phyloP scores from a whole-genome alignment of 2,329 filamentous ascomycete species.

The Colletotrichum sansevieriae region DNA sequence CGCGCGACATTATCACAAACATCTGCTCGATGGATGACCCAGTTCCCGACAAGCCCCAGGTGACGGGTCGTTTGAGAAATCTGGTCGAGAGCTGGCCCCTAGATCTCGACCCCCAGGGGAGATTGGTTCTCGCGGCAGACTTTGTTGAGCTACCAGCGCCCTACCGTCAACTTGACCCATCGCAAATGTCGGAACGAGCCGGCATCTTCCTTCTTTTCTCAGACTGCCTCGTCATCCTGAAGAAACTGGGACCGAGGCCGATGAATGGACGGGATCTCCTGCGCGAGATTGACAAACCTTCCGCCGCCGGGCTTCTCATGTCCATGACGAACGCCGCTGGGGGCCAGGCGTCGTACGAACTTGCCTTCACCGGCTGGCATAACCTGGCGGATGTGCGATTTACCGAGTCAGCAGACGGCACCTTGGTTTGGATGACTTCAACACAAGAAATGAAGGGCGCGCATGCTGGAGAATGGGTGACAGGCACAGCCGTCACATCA shows the following conservation, averaged over 20 bases:
- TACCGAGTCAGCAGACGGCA: constrained; percentile 76
- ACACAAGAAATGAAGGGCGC: constrained; percentile 71
- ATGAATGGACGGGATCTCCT: constrained; percentile 82
- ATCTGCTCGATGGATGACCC: constrained; percentile 93
- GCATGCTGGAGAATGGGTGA: constrained; percentile 61
- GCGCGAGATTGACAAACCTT: constrained; percentile 87
- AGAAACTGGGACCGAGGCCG: constrained; percentile 73
- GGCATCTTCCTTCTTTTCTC: constrained; percentile 88
- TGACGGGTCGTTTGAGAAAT: constrained; percentile 79
- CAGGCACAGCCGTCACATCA: constrained; percentile 67
- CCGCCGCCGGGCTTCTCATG: constrained; percentile 71
- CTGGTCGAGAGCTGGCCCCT: constrained; percentile 83
- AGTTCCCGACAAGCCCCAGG: constrained; percentile 77
- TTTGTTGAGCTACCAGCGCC: constrained; percentile 82
- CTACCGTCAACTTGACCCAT: constrained; percentile 63
- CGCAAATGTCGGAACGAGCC: constrained; percentile 61
- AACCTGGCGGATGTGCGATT: constrained; percentile 78
- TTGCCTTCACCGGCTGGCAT: constrained; percentile 82
- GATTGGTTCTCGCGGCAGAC: constrained; percentile 85
- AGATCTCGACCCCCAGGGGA: constrained; percentile 78
- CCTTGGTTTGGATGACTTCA: constrained; percentile 76
- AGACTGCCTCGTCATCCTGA: constrained; percentile 82
- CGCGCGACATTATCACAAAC: constrained; percentile 92
- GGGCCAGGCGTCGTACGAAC: constrained; percentile 74
- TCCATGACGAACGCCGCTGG: constrained; percentile 74